Conservation (phyloP, 306 rosid species). For the Comarum palustre region DNA sequence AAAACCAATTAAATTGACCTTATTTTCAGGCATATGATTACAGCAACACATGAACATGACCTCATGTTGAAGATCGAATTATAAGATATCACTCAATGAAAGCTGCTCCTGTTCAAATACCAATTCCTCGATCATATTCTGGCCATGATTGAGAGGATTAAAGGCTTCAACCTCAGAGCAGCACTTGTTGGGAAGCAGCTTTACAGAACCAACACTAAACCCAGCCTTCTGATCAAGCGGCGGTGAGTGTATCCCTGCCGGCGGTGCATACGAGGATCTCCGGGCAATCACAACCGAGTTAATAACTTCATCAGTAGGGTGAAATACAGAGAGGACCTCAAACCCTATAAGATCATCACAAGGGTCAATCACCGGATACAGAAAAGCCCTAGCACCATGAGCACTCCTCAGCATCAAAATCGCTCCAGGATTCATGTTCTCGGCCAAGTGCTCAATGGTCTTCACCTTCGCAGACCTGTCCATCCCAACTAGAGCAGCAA, state of each 20-base stretch:
- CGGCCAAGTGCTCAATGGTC: conserved; percentile 55
- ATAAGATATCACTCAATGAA: conserved; percentile 10
- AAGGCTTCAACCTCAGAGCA: conserved; percentile 61
- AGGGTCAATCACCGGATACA: conserved; percentile 76
- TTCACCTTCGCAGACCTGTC: conserved; percentile 51
- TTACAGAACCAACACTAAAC: conserved; percentile 1
- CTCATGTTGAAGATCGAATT: neutral
- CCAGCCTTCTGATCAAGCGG: conserved; percentile 28
- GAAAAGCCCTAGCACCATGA: conserved; percentile 81
- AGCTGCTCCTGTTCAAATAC: conserved; percentile 44
- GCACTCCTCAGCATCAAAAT: conserved; percentile 81
- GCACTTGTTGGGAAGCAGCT: conserved; percentile 47
- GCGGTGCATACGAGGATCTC: conserved; percentile 31
- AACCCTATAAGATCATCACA: conserved; percentile 64
- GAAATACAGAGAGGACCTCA: conserved; percentile 69
- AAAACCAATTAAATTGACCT: conserved; percentile 10
- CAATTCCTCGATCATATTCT: conserved; percentile 53
- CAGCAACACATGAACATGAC: neutral
- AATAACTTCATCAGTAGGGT: conserved; percentile 75
- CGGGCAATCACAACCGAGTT: conserved; percentile 75
- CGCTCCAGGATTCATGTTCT: conserved; percentile 67
- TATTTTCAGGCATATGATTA: conserved; percentile 11
- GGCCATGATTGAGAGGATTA: conserved; percentile 54
- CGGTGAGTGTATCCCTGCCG: conserved; percentile 24
- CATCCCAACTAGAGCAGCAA: conserved; percentile 93